phyloP scores from a whole-genome alignment of 169 alveolate genomes.

The Cryptosporidium bovis region DNA sequence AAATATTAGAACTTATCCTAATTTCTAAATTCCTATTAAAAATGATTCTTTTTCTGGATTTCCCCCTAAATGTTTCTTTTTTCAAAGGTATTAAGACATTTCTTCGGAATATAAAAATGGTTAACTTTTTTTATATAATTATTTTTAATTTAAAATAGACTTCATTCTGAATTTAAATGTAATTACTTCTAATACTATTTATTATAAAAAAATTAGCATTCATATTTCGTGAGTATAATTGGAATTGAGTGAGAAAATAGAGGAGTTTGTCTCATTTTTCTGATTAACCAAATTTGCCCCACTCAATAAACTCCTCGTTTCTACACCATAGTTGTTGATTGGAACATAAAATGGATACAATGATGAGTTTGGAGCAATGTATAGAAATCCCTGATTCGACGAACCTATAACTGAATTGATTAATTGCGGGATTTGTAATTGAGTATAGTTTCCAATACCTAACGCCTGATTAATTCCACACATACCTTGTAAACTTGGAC shows the following conservation, averaged over 20 bases:
- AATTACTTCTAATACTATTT: too few relatives aligned
- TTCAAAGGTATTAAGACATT: too few relatives aligned
- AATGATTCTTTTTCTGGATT: constrained; percentile 1
- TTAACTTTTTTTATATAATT: too few relatives aligned
- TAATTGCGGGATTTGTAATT: constrained; percentile 30
- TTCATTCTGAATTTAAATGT: too few relatives aligned
- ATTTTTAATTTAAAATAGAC: too few relatives aligned
- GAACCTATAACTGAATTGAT: neutral
- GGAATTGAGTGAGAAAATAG: constrained; percentile 11
- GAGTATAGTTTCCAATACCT: constrained; percentile 10
- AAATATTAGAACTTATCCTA: neutral
- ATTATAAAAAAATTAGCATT: too few relatives aligned
- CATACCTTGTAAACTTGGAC: constrained; percentile 4
- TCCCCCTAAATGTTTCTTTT: constrained; percentile 2
- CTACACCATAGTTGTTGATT: constrained; percentile 26
- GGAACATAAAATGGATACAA: constrained; percentile 44
- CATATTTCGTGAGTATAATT: constrained; percentile 16
- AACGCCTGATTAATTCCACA: constrained; percentile 26
- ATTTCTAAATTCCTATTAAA: neutral
- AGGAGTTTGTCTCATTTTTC: constrained; percentile 35
- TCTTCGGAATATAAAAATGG: too few relatives aligned
- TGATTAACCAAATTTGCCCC: constrained; percentile 9
- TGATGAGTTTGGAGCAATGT: constrained; percentile 43
- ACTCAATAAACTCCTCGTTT: constrained; percentile 4
- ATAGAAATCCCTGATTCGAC: constrained; percentile 1